phyloP scores from a whole-genome alignment of 2,329 filamentous ascomycete genomes.

The Nemania diffusa region DNA sequence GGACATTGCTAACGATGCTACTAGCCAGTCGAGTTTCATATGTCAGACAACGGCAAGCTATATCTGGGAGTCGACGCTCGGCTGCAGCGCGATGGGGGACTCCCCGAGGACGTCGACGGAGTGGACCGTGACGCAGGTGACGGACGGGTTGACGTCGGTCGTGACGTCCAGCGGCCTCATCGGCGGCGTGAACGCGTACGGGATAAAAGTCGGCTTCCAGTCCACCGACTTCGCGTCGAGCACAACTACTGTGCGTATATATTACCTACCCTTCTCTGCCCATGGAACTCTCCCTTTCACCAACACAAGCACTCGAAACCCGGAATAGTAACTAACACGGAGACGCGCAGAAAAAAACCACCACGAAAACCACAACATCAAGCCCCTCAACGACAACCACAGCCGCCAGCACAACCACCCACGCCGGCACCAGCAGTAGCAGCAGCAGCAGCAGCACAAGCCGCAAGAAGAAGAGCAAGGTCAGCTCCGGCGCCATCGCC shows the following conservation, averaged over 20 bases:
- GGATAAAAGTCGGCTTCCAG: conserved; percentile 37
- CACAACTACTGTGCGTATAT: conserved; percentile 17
- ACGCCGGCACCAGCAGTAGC: not conserved
- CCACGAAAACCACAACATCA: not conserved
- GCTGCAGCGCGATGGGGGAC: conserved; percentile 15
- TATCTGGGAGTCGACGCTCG: conserved; percentile 36
- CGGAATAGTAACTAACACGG: not conserved
- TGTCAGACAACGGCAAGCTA: conserved; percentile 24
- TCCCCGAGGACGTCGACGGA: not conserved
- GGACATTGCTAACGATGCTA: not conserved
- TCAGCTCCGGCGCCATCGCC: conserved; percentile 14
- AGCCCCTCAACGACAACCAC: not conserved
- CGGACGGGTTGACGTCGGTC: conserved; percentile 10
- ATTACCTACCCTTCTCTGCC: not conserved
- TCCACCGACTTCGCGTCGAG: conserved; percentile 30
- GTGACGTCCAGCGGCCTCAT: conserved; percentile 1
- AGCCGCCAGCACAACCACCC: not conserved
- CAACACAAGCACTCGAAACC: not conserved
- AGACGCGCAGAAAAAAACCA: conserved; percentile 2
- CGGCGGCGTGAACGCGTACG: conserved; percentile 39
- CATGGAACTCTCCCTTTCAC: not conserved
- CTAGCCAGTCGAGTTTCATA: conserved; percentile 27
- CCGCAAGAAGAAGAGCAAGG: not conserved
- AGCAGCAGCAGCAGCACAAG: not conserved
- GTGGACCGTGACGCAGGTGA: conserved; percentile 30